These are phyloP conservation scores for Fusarium sarcochroum DNA, from an alignment of 2,329 filamentous ascomycete genomes.

Conservation along the genomic window DNA sequence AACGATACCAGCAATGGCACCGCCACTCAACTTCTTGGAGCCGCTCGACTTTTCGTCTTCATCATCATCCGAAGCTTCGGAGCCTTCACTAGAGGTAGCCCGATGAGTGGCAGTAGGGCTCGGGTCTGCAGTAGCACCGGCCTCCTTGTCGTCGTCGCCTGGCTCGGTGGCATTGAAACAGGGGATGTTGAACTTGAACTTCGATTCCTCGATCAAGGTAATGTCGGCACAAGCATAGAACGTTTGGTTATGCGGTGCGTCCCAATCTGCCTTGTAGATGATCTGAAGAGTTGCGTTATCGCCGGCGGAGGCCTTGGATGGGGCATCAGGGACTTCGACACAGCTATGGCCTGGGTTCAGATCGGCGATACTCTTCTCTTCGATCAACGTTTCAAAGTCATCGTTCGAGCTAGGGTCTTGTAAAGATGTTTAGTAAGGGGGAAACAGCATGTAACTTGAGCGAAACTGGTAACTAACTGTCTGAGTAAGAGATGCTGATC, in stretches of 20 bases:
- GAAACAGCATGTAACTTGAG: background rate
- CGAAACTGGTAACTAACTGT: constrained; percentile 54
- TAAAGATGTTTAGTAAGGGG: background rate
- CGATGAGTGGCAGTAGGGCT: constrained; percentile 34
- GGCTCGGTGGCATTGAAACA: constrained; percentile 62
- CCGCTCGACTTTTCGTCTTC: constrained; percentile 29
- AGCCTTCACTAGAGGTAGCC: background rate
- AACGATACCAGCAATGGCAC: constrained; percentile 81
- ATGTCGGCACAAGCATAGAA: constrained; percentile 67
- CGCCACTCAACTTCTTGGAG: constrained; percentile 77
- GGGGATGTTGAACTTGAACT: constrained; percentile 53
- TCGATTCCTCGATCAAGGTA: constrained; percentile 55
- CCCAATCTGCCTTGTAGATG: constrained; percentile 61
- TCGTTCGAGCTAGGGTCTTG: constrained; percentile 57
- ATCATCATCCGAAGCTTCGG: constrained; percentile 25
- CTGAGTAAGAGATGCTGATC: constrained; percentile 66
- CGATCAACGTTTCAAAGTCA: constrained; percentile 59
- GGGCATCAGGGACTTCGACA: constrained; percentile 55
- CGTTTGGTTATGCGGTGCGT: constrained; percentile 59
- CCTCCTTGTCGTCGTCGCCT: constrained; percentile 44
- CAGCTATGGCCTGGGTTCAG: constrained; percentile 63
- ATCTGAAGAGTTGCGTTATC: constrained; percentile 65
- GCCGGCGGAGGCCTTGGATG: constrained; percentile 55
- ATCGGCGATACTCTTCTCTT: constrained; percentile 54
- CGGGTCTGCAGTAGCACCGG: constrained; percentile 23